Conservation (phyloP, 2,329 filamentous ascomycete species). For the Fusarium decemcellulare region DNA sequence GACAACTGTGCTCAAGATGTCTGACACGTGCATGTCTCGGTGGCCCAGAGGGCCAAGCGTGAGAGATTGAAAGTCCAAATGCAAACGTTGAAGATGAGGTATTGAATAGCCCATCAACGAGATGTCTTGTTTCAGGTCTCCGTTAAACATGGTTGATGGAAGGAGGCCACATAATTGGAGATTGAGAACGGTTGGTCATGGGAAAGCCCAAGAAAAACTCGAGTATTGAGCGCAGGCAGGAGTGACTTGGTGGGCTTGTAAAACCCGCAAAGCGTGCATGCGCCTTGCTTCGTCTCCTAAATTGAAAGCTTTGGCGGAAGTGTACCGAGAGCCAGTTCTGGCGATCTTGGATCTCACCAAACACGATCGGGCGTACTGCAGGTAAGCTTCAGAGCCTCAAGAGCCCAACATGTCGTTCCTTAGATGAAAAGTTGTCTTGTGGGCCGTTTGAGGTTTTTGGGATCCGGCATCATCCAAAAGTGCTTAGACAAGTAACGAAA, state of each 20-base stretch:
- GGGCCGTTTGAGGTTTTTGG: conserved; percentile 11
- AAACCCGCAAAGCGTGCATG: background rate
- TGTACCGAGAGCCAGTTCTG: conserved; percentile 1
- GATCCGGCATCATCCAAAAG: conserved; percentile 2
- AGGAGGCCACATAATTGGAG: background rate
- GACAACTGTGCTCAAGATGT: conserved; percentile 26
- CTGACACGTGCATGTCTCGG: conserved; percentile 40
- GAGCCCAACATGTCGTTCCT: background rate
- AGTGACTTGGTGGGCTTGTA: background rate
- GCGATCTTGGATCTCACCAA: background rate
- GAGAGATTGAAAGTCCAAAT: conserved; percentile 5
- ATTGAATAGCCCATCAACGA: conserved; percentile 7
- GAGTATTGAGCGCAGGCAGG: background rate
- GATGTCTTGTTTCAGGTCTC: background rate
- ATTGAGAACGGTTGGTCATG: background rate
- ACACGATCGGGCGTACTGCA: conserved; percentile 8
- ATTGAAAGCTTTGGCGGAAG: background rate
- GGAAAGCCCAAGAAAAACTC: background rate
- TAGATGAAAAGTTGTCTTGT: conserved; percentile 5
- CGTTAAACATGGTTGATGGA: background rate
- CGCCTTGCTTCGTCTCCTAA: background rate
- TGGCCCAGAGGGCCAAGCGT: conserved; percentile 1
- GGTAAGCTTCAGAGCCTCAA: background rate
- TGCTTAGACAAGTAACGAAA: conserved; percentile 6
- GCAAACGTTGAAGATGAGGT: conserved; percentile 11